Base-by-base conservation (phyloP, 140 eudicot genomes). In the Bidens hawaiensis region DNA sequence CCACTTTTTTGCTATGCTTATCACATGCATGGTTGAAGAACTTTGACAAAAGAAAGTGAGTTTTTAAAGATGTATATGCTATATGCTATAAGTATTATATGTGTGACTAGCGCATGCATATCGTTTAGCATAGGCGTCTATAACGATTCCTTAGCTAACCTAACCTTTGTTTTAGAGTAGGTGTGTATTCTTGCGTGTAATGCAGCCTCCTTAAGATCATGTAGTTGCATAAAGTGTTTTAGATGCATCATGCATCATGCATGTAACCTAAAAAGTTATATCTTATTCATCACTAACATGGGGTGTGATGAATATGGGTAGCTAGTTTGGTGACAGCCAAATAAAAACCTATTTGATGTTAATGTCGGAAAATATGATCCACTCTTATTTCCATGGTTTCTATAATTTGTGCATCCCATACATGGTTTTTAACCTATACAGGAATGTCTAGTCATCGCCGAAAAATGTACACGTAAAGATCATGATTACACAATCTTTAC, bases 21-120 rank as follows among this genome's bases (percentile, higher is more conserved):
- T 66, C 78, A 66, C 78, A 74, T 74, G 79, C 78, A 74, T 74
- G 79, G 74, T 47, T 65, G 64, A 74, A 60, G 30, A 58, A 46
- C 27, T 65, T 73, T 65, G 26, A 47, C 68, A 40, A 64, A 61
- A 47, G 58, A 12, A 66, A 49, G 42, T 38, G 79, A 74, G 45
- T 65, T 48, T 66, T 58, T 74, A 24, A 58, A 58, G 62, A 18
- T 58, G 69, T 67, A 58, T 58, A 66, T 40, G 38, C 68, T 33
- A 67, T 58, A 33, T 36, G 28, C 58, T 49, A 27, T 34, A 21
- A 51, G 26, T 58, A 25, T 50, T 16, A 62, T 65, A 18, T 49
- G 62, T 3, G 6, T 42, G 2, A 27, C 14, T 27, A 17, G 49
- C 41, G 26, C 9, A 19, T 65, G 56, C 48, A 33, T 55, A 55